Evolutionary conservation across 495 filamentous ascomycete genomes (phyloP).

Genomic region (Hypoxylon fuscum): DNA sequence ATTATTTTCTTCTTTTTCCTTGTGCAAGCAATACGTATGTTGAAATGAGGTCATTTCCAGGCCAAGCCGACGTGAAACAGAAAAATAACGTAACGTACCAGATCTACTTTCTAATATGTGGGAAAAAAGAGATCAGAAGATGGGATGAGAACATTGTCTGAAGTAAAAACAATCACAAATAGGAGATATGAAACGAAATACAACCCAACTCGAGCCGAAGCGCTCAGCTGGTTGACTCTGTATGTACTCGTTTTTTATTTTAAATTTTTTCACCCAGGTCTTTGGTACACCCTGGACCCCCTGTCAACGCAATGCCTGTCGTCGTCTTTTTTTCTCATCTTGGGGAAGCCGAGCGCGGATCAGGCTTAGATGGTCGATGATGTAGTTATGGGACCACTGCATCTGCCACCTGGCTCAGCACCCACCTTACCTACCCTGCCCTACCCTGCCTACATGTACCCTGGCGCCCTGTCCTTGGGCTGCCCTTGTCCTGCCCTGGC

Average conservation of each 20-base stretch:
- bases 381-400: constrained; percentile 44
- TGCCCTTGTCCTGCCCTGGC: constrained; percentile 33
- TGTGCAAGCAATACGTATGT: constrained; percentile 6
- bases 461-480: constrained; percentile 30
- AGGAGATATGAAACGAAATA: not conserved
- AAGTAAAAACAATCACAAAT: not conserved
- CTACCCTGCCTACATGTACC: constrained; percentile 15
- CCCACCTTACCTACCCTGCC: constrained; percentile 26
- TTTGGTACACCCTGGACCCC: constrained; percentile 37
- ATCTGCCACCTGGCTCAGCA: constrained; percentile 43
- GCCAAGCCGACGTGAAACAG: constrained; percentile 25
- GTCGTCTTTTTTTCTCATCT: constrained; percentile 35
- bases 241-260: constrained; percentile 15
- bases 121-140: not conserved
- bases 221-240: not conserved
- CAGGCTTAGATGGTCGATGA: constrained; percentile 40
- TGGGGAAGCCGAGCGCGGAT: constrained; percentile 43
- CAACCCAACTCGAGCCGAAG: constrained; percentile 1
- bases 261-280: constrained; percentile 35
- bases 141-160: not conserved
- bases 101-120: constrained; percentile 19
- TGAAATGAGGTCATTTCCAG: constrained; percentile 34
- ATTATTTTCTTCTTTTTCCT: constrained; percentile 1
- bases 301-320: constrained; percentile 33
- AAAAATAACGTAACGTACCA: constrained; percentile 22